Evolutionary conservation across 2,329 filamentous ascomycete species (phyloP), one percentile per base, ranked within the genome.

Genomic region (Chrysoporthe cubensis): DNA sequence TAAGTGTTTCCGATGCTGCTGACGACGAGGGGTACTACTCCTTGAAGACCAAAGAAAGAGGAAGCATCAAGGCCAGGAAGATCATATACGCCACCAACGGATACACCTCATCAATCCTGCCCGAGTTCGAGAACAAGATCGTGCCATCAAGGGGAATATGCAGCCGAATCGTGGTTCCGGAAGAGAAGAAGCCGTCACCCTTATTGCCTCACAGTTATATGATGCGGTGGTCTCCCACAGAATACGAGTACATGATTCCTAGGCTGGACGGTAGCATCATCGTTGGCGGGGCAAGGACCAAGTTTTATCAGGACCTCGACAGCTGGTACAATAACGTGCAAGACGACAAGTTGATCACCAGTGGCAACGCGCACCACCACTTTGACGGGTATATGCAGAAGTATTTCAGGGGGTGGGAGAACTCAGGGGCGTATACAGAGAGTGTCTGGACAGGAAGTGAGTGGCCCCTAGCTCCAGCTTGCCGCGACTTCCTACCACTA

Each of bases 351-450:
- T 69, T 80, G 4, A 81, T 85, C 42, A 69, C 68, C 14, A 37
- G 44, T 1, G 75, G 78, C 3, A 65, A 73, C 0, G 81, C 80
- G 1, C 75, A 76, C 48, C 62, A 73, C 34, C 79, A 84, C 68
- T 85, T 83, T 71, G 74, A 80, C 13, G 76, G 75, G 0, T 83
- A 81, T 66, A 84, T 85, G 82, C 81, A 83, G 69, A 73, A 77
- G 1, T 75, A 75, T 56, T 85, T 81, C 70, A 72, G 71, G 1
- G 82, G 83, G 0, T 85, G 82, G 83, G 80, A 83, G 59, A 71
- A 80, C n/a, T 80, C 75, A 46, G 75, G 74, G 4, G 79, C 80
- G 4, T 70, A 76, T 3, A 72, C 76, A 0, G 74, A 80, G 32
- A 73, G 74, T 3, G 58, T 81, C 1, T 84, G 82, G 82, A 82